Evolutionary conservation across 805 yeast genomes (phyloP), one percentile per base, ranked within the genome.

Genomic region (Kodamaea sagamina): DNA sequence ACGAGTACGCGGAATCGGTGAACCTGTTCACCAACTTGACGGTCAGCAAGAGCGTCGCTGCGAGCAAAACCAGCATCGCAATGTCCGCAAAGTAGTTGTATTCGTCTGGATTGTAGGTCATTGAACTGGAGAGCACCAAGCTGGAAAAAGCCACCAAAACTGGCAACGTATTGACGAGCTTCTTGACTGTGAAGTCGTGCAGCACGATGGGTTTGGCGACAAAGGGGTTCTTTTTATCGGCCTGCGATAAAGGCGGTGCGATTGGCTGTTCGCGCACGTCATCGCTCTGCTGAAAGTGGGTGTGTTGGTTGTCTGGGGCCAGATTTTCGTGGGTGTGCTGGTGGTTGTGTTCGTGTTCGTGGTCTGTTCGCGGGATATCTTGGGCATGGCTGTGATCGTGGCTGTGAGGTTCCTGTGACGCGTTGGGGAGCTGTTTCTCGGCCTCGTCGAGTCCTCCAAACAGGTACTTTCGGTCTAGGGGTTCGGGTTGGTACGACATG

Each of bases 121-220:
- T 36, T 16, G 49, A 47, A 34, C 54, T 52, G 32, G 68, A 55
- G 29, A 65, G 41, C 19, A 65, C 53, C 36, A 62, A 43, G 31
- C 63, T 50, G 8, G 70, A 67, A 22, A 64, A 53, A 4, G 71
- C 61, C 36, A 61, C 57, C 21, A 67, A 49, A 18, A 63, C 59
- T 1, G 72, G 72, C 24, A 67, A 49, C 3, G 69, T 55, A n/a
- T 58, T 53, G 25, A 57, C 38, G 24, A 62, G 39, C 15, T 38
- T 31, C 18, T 32, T 41, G 8, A 41, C 16, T 3, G 29, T 24
- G 37, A 39, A 32, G 4, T 31, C 32, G 25, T 39, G 40, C 32
- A 28, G 29, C 11, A 15, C 10, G 2, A 32, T 17, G 21, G 38
- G 28, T 18, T 34, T 39, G 22, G 41, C 25, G n/a, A 21, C 36